These are phyloP conservation scores for Penicillium expansum DNA, from an alignment of 2,329 filamentous ascomycete species.

Conservation along the genomic window DNA sequence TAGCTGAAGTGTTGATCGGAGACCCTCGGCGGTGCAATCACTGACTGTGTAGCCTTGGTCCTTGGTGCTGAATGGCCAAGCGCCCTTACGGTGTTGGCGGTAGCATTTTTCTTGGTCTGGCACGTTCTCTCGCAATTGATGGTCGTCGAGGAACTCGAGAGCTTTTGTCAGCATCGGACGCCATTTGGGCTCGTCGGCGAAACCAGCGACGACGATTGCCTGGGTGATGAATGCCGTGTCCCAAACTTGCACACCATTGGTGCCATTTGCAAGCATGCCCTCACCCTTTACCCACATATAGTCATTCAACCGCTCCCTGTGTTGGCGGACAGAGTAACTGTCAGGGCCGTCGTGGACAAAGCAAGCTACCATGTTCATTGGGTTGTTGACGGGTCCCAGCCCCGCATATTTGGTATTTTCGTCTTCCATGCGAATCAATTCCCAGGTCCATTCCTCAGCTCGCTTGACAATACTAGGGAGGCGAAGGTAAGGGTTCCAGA, in stretches of 20 bases:
- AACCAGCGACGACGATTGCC: constrained; percentile 72
- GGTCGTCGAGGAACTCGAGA: constrained; percentile 79
- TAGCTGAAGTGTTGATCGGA: constrained; percentile 81
- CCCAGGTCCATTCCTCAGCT: constrained; percentile 78
- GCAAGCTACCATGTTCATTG: constrained; percentile 85
- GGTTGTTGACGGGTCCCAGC: constrained; percentile 82
- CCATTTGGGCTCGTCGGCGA: constrained; percentile 75
- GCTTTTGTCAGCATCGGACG: constrained; percentile 79
- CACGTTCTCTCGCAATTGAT: constrained; percentile 85
- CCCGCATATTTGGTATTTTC: constrained; percentile 85
- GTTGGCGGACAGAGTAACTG: constrained; percentile 66
- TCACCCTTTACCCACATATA: constrained; percentile 89
- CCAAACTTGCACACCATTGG: constrained; percentile 97
- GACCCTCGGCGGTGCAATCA: constrained; percentile 87
- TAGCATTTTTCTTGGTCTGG: constrained; percentile 77
- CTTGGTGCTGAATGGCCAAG: constrained; percentile 92
- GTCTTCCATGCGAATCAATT: constrained; percentile 86
- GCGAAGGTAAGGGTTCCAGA: constrained; percentile 79
- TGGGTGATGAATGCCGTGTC: constrained; percentile 91
- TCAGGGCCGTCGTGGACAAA: constrained; percentile 81
- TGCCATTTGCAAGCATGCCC: constrained; percentile 92
- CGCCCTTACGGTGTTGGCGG: constrained; percentile 85
- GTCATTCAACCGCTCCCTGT: constrained; percentile 78
- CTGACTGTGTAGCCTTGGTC: constrained; percentile 93
- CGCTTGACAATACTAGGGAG: constrained; percentile 61